phyloP scores from a whole-genome alignment of 116 monocot genomes.

The Phalaenopsis hybrid region DNA sequence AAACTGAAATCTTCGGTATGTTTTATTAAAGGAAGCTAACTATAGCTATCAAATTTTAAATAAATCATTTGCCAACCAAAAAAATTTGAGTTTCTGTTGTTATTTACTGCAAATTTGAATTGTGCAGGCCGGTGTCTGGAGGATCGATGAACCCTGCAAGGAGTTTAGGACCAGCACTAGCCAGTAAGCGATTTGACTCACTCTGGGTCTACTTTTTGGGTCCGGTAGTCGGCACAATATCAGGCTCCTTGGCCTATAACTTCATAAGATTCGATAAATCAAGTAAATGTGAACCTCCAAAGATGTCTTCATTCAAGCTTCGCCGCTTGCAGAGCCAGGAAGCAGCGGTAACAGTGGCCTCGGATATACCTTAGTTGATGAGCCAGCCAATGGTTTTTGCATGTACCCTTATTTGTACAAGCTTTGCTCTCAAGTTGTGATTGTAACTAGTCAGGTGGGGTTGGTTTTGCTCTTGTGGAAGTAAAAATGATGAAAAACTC shows the following conservation, averaged over 20 bases:
- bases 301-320: constrained; percentile 38
- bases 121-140: constrained; percentile 51
- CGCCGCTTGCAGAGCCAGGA: constrained; percentile 34
- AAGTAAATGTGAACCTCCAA: neutral
- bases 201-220: constrained; percentile 64
- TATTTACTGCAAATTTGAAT: neutral
- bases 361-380: neutral
- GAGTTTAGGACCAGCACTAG: constrained; percentile 52
- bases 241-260: constrained; percentile 29
- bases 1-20: neutral
- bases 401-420: no score
- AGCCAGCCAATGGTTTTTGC: no score
- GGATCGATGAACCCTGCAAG: constrained; percentile 71
- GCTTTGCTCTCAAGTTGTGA: no score
- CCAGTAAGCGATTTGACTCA: constrained; percentile 28
- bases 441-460: no score
- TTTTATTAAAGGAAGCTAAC: neutral
- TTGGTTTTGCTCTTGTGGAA: no score
- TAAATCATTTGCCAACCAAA: no score
- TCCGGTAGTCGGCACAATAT: constrained; percentile 44
- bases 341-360: neutral
- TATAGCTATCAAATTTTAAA: no score
- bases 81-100: neutral
- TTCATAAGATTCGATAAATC: constrained; percentile 25
- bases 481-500: no score